phyloP scores from a whole-genome alignment of 768 basidiomycete species.

The Mycena vitilis region DNA sequence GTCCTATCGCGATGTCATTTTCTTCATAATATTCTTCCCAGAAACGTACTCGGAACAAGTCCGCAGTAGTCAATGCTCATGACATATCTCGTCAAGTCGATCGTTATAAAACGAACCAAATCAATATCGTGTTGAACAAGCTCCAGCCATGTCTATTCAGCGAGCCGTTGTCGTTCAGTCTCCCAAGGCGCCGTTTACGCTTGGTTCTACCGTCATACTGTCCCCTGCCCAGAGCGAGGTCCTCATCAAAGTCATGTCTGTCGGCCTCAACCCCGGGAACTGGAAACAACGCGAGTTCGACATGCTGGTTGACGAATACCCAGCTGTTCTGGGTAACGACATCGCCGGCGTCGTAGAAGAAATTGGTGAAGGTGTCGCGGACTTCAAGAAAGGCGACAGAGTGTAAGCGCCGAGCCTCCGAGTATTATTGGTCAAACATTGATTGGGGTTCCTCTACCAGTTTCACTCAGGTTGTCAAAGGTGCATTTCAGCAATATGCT shows the following conservation, averaged over 20 bases:
- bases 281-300: constrained; percentile 46
- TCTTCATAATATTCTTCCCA: no score
- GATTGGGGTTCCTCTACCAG: constrained; percentile 4
- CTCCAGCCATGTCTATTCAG: constrained; percentile 3
- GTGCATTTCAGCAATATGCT: constrained; percentile 20
- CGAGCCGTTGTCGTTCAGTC: constrained; percentile 13
- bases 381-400: constrained; percentile 47
- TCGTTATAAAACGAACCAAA: no score
- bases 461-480: background rate
- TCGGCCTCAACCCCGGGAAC: constrained; percentile 48
- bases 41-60: no score
- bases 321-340: constrained; percentile 50
- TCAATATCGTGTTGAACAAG: background rate
- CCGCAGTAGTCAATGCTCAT: no score
- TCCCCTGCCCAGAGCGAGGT: constrained; percentile 14
- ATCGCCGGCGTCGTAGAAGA: constrained; percentile 48
- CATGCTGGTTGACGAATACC: constrained; percentile 37
- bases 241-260: constrained; percentile 42
- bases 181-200: constrained; percentile 16
- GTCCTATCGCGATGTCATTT: no score
- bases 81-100: no score
- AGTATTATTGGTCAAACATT: background rate
- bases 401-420: constrained; percentile 27
- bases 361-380: constrained; percentile 43
- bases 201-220: constrained; percentile 6